A percentile compares a stretch with the other conserved stretches of the same genome.
Evolutionary conservation across 768 basidiomycete genomes (phyloP).

Genomic region (Tricholoma matsutake): DNA sequence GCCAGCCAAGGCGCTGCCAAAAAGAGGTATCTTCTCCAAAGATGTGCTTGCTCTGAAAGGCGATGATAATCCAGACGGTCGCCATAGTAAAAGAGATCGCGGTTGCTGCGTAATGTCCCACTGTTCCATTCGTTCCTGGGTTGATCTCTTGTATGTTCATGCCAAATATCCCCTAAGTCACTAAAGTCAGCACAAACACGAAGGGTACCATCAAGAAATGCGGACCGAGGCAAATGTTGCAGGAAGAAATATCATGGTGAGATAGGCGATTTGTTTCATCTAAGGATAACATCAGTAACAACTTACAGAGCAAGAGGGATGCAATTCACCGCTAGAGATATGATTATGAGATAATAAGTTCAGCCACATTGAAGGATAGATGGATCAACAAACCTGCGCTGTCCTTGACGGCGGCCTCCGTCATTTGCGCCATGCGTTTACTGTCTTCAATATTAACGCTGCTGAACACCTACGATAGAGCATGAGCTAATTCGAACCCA

Average conservation of each 20-base stretch:
- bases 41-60: conserved; percentile 46
- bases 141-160: conserved; percentile 48
- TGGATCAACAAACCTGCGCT: conserved; percentile 34
- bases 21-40: conserved; percentile 26
- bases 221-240: conserved; percentile 49
- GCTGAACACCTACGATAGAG: conserved; percentile 46
- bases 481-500: background rate
- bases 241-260: conserved; percentile 62
- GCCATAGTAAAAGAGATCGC: conserved; percentile 46
- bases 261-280: conserved; percentile 60
- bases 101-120: conserved; percentile 38
- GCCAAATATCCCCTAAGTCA: background rate
- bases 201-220: background rate
- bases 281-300: conserved; percentile 5
- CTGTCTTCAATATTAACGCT: conserved; percentile 58
- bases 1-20: conserved; percentile 36
- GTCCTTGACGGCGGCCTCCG: conserved; percentile 47
- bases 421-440: conserved; percentile 48
- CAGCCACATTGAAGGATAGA: background rate
- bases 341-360: background rate
- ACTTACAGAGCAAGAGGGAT: background rate
- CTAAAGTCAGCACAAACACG: background rate
- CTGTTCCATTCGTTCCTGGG: conserved; percentile 31
- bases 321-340: conserved; percentile 19
- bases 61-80: conserved; percentile 52